These are phyloP conservation scores for Neurospora sp. DNA, from an alignment of 495 filamentous ascomycete species.

Conservation along the genomic window DNA sequence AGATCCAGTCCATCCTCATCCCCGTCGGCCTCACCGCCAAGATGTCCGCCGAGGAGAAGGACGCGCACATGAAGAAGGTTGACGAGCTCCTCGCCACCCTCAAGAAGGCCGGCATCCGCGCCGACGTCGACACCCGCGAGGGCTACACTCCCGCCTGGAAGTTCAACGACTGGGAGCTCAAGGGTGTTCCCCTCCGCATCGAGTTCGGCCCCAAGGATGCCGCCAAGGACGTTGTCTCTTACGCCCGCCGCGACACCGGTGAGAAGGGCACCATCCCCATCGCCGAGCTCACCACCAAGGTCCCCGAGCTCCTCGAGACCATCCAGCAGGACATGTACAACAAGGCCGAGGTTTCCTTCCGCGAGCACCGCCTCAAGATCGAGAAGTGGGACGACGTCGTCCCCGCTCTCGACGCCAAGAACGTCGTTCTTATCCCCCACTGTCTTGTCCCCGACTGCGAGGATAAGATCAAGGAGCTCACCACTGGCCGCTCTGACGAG, in stretches of 20 bases:
- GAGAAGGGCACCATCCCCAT: constrained; percentile 68
- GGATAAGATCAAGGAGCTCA: constrained; percentile 86
- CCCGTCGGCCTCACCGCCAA: constrained; percentile 91
- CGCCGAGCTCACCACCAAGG: constrained; percentile 53
- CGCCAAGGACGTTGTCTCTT: constrained; percentile 70
- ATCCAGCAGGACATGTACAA: constrained; percentile 83
- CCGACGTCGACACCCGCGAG: constrained; percentile 67
- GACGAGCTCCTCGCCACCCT: constrained; percentile 55
- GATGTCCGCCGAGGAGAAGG: constrained; percentile 64
- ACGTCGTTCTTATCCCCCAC: constrained; percentile 78
- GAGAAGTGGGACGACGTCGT: constrained; percentile 84
- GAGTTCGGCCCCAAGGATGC: constrained; percentile 94
- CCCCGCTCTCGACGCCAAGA: constrained; percentile 77
- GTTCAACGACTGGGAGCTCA: constrained; percentile 96
- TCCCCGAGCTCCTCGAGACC: constrained; percentile 72
- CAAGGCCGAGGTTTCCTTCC: constrained; percentile 67
- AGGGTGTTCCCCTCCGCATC: constrained; percentile 83
- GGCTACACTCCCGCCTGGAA: constrained; percentile 91
- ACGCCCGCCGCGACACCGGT: constrained; percentile 79
- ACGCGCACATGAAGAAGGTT: constrained; percentile 59
- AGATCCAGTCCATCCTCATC: constrained; percentile 74
- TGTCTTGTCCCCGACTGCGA: constrained; percentile 77
- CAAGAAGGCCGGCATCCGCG: constrained; percentile 55
- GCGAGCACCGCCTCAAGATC: constrained; percentile 66
- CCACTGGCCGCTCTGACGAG: constrained; percentile 59